Evolutionary conservation across 2,329 filamentous ascomycete species (phyloP).

Genomic region (Claviceps sorghi): DNA sequence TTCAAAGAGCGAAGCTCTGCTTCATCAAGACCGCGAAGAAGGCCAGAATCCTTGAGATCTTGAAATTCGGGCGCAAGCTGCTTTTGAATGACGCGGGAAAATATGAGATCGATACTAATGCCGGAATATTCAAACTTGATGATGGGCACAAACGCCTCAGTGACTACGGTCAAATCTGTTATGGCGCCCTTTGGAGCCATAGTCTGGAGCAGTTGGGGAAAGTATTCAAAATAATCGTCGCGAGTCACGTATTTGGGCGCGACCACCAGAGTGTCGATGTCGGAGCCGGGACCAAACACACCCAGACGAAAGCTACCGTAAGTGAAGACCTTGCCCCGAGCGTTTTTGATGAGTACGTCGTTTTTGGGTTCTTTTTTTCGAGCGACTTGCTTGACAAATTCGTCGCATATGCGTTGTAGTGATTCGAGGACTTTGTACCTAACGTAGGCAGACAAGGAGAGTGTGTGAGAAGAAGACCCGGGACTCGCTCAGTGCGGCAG

Average conservation of each 20-base stretch:
- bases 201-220: conserved; percentile 63
- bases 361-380: conserved; percentile 56
- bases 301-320: conserved; percentile 93
- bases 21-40: conserved; percentile 76
- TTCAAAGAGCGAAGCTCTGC: conserved; percentile 80
- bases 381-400: conserved; percentile 76
- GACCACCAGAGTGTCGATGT: conserved; percentile 93
- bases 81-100: conserved; percentile 57
- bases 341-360: conserved; percentile 62
- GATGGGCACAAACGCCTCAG: conserved; percentile 86
- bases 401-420: conserved; percentile 65
- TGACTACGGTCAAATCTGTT: conserved; percentile 70
- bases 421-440: conserved; percentile 61
- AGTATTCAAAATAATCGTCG: conserved; percentile 83
- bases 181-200: conserved; percentile 69
- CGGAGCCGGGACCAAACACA: conserved; percentile 86
- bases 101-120: conserved; percentile 92
- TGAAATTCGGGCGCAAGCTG: conserved; percentile 53
- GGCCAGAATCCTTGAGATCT: conserved; percentile 65
- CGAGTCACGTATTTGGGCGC: conserved; percentile 78
- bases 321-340: conserved; percentile 85
- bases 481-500: not conserved
- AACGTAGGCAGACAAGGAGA: not conserved
- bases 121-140: conserved; percentile 89
- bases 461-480: not conserved